A percentile compares a stretch with the other conserved stretches of the same genome.
Evolutionary conservation across 148 eudicot species (phyloP).

Genomic region (Silene latifolia): DNA sequence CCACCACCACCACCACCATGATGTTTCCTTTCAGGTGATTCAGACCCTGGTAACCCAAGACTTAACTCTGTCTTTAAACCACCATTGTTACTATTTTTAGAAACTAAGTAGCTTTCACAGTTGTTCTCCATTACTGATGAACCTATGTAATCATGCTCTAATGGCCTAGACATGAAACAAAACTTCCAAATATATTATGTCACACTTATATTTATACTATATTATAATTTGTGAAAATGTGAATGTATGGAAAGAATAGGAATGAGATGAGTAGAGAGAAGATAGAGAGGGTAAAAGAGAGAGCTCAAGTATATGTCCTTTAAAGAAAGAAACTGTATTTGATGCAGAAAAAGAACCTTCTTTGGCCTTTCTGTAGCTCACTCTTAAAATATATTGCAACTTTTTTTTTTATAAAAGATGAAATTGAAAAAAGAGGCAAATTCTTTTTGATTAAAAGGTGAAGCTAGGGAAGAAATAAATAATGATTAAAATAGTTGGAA

Average conservation of each 20-base stretch:
- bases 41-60: constrained; percentile 35
- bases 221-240: constrained; percentile 8
- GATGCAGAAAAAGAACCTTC: constrained; percentile 39
- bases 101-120: constrained; percentile 31
- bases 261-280: neutral
- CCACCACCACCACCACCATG: neutral
- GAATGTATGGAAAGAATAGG: neutral
- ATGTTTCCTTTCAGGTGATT: constrained; percentile 30
- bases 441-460: constrained; percentile 11
- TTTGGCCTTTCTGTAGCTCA: constrained; percentile 34
- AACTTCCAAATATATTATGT: neutral
- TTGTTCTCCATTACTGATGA: constrained; percentile 48
- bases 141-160: constrained; percentile 69
- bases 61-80: constrained; percentile 32
- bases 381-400: neutral
- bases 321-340: constrained; percentile 23
- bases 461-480: constrained; percentile 6
- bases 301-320: constrained; percentile 18
- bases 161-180: constrained; percentile 46
- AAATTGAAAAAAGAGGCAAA: neutral
- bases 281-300: constrained; percentile 2
- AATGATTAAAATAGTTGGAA: constrained; percentile 10
- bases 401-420: neutral
- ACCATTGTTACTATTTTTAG: constrained; percentile 11
- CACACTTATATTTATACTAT: neutral